Percentiles rank a stretch among this genome's conserved stretches.
Conservation (phyloP, 1,284 basidiomycete species). For the Amylostereum chailletii region DNA sequence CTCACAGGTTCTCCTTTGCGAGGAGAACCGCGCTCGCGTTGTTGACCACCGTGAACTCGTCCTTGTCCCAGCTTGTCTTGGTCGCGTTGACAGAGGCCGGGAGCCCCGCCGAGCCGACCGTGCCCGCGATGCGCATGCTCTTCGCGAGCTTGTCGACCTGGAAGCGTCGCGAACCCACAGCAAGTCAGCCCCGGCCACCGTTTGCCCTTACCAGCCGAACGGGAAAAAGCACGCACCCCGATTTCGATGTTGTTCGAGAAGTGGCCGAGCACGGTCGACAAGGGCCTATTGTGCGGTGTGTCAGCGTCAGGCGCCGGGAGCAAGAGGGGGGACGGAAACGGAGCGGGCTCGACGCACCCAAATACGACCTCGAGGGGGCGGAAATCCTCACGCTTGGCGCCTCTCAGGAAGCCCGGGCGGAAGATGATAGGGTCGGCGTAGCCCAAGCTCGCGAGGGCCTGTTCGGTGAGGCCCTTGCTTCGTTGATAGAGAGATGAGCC, state of each 20-base stretch:
- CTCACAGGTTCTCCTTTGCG: constrained; percentile 22
- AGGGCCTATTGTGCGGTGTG: constrained; percentile 17
- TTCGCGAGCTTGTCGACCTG: constrained; percentile 37
- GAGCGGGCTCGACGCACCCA: constrained; percentile 24
- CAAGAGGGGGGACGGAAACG: background rate
- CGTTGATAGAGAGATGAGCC: constrained; percentile 46
- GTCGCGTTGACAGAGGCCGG: constrained; percentile 28
- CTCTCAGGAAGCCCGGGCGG: constrained; percentile 43
- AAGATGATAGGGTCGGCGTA: constrained; percentile 65
- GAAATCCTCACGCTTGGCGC: constrained; percentile 22
- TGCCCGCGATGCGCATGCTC: constrained; percentile 32
- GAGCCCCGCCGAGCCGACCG: constrained; percentile 32
- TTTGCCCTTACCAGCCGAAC: background rate
- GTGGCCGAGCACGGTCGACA: constrained; percentile 29
- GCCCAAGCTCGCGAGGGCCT: constrained; percentile 52
- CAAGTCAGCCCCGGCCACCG: no score
- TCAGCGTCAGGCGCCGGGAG: background rate
- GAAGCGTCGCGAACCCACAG: background rate
- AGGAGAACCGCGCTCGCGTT: constrained; percentile 36
- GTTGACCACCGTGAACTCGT: constrained; percentile 33
- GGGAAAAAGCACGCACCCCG: constrained; percentile 26
- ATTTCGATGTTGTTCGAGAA: constrained; percentile 36
- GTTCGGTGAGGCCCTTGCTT: constrained; percentile 71
- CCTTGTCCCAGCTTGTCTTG: constrained; percentile 22
- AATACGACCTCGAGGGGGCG: constrained; percentile 32